phyloP scores from a whole-genome alignment of 2,329 filamentous ascomycete species.

The Penicillium occitanis region DNA sequence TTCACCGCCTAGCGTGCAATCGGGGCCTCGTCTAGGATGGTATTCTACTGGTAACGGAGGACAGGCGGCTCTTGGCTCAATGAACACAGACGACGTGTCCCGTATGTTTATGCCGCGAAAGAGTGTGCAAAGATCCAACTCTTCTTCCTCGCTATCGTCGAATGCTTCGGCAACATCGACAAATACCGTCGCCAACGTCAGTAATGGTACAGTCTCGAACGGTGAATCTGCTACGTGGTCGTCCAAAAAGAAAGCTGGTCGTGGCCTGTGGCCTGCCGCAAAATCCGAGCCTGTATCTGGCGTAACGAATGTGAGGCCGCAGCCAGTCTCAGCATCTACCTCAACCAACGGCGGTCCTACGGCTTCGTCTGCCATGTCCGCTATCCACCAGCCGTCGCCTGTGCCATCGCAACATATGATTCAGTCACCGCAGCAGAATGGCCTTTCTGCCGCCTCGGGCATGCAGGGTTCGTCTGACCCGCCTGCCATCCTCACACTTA shows the following conservation, averaged over 20 bases:
- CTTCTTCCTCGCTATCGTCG: conserved; percentile 76
- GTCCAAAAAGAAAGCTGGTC: conserved; percentile 49
- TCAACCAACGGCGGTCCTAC: conserved; percentile 51
- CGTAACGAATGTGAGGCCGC: conserved; percentile 61
- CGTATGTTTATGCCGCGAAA: conserved; percentile 91
- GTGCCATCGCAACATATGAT: conserved; percentile 68
- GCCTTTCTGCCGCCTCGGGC: conserved; percentile 46
- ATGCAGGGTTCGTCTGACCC: conserved; percentile 52
- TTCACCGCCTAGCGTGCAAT: conserved; percentile 63
- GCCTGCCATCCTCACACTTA: conserved; percentile 77
- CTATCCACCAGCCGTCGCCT: conserved; percentile 61
- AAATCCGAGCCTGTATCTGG: conserved; percentile 67
- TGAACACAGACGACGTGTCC: conserved; percentile 80
- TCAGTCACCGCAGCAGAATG: conserved; percentile 63
- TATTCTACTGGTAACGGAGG: conserved; percentile 56
- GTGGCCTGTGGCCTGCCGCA: conserved; percentile 62
- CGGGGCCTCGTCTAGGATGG: conserved; percentile 62
- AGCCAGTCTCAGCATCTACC: conserved; percentile 59
- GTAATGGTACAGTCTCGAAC: conserved; percentile 39
- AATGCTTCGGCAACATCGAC: conserved; percentile 53
- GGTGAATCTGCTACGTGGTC: conserved; percentile 41
- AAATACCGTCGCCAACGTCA: conserved; percentile 41
- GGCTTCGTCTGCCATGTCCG: conserved; percentile 62
- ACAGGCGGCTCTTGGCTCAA: conserved; percentile 64
- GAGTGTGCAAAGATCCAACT: conserved; percentile 80